These are phyloP conservation scores for Scytalidium sp. DNA, from an alignment of 2,329 filamentous ascomycete genomes.

Conservation along the genomic window DNA sequence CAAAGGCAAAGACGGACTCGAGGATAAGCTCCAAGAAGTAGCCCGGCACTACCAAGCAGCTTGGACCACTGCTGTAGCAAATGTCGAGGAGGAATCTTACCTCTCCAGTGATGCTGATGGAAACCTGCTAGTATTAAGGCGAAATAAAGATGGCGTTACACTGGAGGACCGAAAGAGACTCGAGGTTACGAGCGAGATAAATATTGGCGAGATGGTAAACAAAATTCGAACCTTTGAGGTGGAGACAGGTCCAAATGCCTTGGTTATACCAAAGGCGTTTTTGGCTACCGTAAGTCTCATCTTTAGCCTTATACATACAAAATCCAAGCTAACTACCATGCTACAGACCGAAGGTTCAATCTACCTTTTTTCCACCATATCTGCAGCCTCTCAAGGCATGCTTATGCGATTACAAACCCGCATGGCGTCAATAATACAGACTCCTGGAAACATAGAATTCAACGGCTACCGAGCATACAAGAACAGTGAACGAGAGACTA, in stretches of 20 bases:
- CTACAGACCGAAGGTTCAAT: constrained; percentile 86
- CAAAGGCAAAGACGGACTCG: constrained; percentile 51
- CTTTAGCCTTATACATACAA: background rate
- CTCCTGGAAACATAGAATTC: constrained; percentile 73
- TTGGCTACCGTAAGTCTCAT: constrained; percentile 71
- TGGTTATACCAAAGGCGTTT: constrained; percentile 80
- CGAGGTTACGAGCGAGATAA: constrained; percentile 75
- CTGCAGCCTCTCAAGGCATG: constrained; percentile 69
- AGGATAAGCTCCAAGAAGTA: constrained; percentile 66
- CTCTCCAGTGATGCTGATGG: constrained; percentile 84
- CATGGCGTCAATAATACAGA: constrained; percentile 63
- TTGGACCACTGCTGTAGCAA: constrained; percentile 78
- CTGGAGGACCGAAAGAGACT: constrained; percentile 70
- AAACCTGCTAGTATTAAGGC: constrained; percentile 77
- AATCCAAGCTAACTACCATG: constrained; percentile 15
- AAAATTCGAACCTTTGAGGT: constrained; percentile 74
- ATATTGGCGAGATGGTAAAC: constrained; percentile 92
- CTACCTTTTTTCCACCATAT: constrained; percentile 83
- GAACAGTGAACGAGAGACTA: constrained; percentile 65
- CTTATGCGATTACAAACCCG: constrained; percentile 77
- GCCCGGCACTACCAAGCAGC: constrained; percentile 77
- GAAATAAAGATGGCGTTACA: constrained; percentile 70
- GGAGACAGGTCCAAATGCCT: constrained; percentile 57
- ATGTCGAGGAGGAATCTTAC: constrained; percentile 71
- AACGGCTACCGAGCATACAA: constrained; percentile 78